A percentile compares a stretch with the other conserved stretches of the same genome.
Evolutionary conservation across 495 filamentous ascomycete species (phyloP).

Genomic region (Chaetomium tenue): DNA sequence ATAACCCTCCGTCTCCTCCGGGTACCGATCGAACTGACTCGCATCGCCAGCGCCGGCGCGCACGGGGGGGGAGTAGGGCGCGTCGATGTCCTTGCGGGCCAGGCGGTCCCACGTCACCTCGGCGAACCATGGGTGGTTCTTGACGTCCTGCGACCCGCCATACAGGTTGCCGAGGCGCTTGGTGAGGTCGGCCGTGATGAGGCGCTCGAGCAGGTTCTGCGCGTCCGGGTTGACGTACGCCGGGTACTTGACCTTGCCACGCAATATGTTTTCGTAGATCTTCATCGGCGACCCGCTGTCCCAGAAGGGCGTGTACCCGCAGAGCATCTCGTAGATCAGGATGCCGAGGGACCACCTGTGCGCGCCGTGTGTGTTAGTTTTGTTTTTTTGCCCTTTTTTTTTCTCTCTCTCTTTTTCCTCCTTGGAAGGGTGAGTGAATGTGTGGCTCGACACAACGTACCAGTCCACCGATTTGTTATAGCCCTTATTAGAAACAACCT

Average conservation of each 20-base stretch:
- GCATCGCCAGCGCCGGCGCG: conserved; percentile 90
- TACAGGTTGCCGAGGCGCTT: conserved; percentile 94
- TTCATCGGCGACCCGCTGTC: conserved; percentile 96
- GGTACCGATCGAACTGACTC: conserved; percentile 96
- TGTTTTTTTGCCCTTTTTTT: too few relatives aligned
- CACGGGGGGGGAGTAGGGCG: conserved; percentile 96
- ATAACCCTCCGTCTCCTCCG: conserved; percentile 92
- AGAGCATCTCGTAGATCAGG: conserved; percentile 98
- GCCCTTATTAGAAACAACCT: conserved; percentile 94
- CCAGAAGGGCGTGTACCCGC: conserved; percentile 98
- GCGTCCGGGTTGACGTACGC: conserved; percentile 93
- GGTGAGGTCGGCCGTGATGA: conserved; percentile 93
- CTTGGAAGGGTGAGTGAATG: background rate
- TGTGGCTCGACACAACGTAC: conserved; percentile 52
- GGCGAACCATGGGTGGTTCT: conserved; percentile 91
- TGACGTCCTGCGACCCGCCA: conserved; percentile 89
- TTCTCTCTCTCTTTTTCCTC: too few relatives aligned
- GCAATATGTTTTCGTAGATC: conserved; percentile 98
- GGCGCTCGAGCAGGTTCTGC: conserved; percentile 81
- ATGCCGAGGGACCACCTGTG: conserved; percentile 96
- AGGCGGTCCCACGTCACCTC: conserved; percentile 98
- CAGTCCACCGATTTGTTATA: conserved; percentile 99
- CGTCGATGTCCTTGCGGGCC: conserved; percentile 93
- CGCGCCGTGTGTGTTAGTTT: too few relatives aligned
- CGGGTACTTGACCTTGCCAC: conserved; percentile 90